Evolutionary conservation across 306 rosid species (phyloP).

Genomic region (Canavalia gladiata): DNA sequence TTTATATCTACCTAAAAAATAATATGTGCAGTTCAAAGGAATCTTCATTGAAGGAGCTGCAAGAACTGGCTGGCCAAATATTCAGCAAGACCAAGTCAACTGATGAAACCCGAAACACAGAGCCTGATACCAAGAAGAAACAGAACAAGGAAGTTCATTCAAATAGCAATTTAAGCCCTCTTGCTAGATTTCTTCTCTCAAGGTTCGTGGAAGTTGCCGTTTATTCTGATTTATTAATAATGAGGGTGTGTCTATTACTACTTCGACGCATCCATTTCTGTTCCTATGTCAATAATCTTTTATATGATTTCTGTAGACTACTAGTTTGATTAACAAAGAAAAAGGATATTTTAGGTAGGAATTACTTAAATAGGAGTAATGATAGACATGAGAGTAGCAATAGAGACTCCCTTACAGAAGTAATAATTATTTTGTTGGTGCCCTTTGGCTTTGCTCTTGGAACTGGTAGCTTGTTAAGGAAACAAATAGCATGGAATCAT

Average conservation of each 20-base stretch:
- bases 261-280: background rate
- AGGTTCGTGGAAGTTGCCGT: conserved; percentile 62
- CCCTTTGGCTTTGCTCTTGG: background rate
- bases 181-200: conserved; percentile 92
- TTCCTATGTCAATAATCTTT: background rate
- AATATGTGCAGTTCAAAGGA: conserved; percentile 73
- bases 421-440: background rate
- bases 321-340: background rate
- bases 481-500: background rate
- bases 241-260: background rate
- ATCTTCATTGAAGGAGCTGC: conserved; percentile 77
- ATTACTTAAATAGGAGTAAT: background rate
- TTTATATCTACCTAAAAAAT: conserved; percentile 4
- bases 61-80: conserved; percentile 69
- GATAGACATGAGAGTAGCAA: no score
- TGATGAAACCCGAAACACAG: conserved; percentile 64
- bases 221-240: conserved; percentile 3
- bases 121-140: conserved; percentile 65
- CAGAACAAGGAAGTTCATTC: conserved; percentile 75
- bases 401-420: background rate
- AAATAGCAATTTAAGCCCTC: conserved; percentile 80
- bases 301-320: background rate
- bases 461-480: background rate
- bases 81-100: conserved; percentile 61
- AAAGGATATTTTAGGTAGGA: background rate